Evolutionary conservation across 305 asterid species (phyloP), one percentile per base, ranked within the genome.

Genomic region (Stenogyne calaminthoides): DNA sequence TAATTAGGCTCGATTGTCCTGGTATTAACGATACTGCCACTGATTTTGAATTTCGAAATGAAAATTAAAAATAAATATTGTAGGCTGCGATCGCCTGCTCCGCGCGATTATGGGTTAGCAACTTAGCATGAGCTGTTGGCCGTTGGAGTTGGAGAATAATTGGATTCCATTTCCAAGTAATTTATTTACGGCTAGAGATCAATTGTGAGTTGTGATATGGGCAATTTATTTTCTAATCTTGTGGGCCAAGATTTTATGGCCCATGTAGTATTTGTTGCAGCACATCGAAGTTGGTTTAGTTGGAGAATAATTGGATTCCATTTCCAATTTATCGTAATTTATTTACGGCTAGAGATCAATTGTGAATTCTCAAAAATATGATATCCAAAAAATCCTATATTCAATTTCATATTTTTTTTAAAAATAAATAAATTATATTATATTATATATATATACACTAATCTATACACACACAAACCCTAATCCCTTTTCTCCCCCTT

Each of bases 21-120:
- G 7, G 34, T 67, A 83, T 69, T 83, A 6, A 83, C 85, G 34
- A 10, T n/a, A 54, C 6, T 80, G 76, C 87, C 85, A 77, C 72
- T 71, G 25, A 37, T 22, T 67, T 70, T 68, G 67, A 62, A 69
- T 52, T 76, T 54, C 62, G 57, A 62, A 22, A 42, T 18, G 52
- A 51, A 47, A 52, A 18, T 54, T n/a, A 46, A 55, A 46, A 15
- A 46, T 32, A 3, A 18, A 25, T 14, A 59, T 60, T 61, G 65
- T 11, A 25, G 57, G 70, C 29, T 18, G 36, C 15, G 29, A 57
- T 74, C 8, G n/a, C 14, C 71, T 72, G 74, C 56, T 59, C 68
- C 77, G 71, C 76, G 54, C 3, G 70, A 56, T 57, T 25, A 57
- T 72, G 58, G 34, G n/a, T n/a, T n/a, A n/a, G n/a, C n/a, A n/a